Conservation (phyloP, 306 rosid species). For the Medicago ruthenica region DNA sequence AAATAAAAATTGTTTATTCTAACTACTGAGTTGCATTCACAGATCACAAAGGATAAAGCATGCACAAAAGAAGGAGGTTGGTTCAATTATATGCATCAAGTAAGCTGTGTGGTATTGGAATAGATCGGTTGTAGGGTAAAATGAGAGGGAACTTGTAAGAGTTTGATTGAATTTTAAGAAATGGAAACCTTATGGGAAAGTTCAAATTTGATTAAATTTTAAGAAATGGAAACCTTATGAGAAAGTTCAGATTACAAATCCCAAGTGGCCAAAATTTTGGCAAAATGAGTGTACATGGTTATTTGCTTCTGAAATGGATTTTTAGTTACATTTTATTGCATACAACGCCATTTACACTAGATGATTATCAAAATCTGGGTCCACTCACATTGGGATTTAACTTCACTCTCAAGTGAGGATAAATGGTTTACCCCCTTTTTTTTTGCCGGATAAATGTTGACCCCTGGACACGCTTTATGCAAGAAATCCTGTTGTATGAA, state of each 20-base stretch:
- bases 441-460: not conserved
- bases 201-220: not conserved
- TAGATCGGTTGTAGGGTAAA: constrained; percentile 10
- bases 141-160: not conserved
- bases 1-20: not conserved
- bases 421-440: not conserved
- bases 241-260: not conserved
- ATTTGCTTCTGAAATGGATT: constrained; percentile 28
- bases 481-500: not conserved
- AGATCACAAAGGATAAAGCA: constrained; percentile 15
- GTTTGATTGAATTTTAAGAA: constrained; percentile 17
- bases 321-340: not conserved
- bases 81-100: constrained; percentile 18
- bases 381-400: not conserved
- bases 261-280: not conserved
- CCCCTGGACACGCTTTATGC: not conserved
- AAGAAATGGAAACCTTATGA: constrained; percentile 27
- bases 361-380: constrained; percentile 5
- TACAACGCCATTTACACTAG: not conserved
- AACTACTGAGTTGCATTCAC: constrained; percentile 20
- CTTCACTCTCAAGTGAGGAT: not conserved
- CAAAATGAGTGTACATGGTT: constrained; percentile 1
- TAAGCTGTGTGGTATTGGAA: not conserved
- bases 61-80: constrained; percentile 2
- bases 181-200: constrained; percentile 22